phyloP scores from a whole-genome alignment of 495 filamentous ascomycete species.

The Neurospora sp. region DNA sequence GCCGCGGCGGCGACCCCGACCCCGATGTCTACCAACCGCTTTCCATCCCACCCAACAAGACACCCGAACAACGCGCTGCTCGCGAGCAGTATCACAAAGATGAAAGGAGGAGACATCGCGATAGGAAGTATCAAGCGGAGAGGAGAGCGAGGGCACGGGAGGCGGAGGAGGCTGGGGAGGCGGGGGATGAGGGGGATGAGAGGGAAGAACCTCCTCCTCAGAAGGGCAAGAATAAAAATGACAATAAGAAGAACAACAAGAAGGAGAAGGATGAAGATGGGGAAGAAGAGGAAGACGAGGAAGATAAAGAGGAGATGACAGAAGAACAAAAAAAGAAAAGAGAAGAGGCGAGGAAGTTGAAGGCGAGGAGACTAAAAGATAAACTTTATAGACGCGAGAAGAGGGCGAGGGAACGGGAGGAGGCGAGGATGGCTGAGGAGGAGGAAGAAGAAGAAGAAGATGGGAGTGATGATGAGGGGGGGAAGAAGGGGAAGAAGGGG shows the following conservation, averaged over 20 bases:
- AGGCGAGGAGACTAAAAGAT: not conserved
- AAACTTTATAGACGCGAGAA: not conserved
- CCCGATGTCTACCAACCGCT: not conserved
- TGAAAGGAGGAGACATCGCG: not conserved
- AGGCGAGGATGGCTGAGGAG: not conserved
- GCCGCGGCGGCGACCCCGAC: not conserved
- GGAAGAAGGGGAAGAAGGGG: not conserved
- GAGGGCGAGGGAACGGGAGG: not conserved
- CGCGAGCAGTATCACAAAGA: not conserved
- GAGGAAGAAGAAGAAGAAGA: not conserved
- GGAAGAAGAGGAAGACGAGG: rapidly evolving
- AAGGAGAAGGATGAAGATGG: not conserved
- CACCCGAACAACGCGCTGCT: not conserved
- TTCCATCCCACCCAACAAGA: not conserved
- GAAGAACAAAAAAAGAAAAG: not conserved
- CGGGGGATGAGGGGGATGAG: too few relatives aligned
- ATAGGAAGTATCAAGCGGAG: not conserved
- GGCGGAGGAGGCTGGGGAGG: not conserved
- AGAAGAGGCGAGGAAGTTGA: not conserved
- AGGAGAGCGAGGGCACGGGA: not conserved
- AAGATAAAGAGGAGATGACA: not conserved
- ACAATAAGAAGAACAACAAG: too few relatives aligned
- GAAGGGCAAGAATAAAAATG: too few relatives aligned
- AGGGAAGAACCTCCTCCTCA: too few relatives aligned
- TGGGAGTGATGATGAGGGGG: not conserved